Conservation (phyloP, 306 rosid species). For the Mucuna pruriens region DNA sequence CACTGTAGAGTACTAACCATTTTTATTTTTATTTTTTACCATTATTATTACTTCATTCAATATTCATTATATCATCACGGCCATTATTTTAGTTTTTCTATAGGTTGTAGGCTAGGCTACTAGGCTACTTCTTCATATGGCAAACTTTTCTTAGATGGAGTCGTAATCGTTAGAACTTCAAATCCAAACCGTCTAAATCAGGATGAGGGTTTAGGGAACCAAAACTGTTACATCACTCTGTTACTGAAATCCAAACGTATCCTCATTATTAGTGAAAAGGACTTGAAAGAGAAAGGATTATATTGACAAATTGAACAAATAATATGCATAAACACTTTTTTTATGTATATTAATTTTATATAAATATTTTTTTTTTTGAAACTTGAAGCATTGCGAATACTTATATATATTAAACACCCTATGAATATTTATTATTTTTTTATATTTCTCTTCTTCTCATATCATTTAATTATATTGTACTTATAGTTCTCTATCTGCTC, state of each 20-base stretch:
- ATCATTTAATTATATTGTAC: too few species aligned
- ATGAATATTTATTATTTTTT: too few species aligned
- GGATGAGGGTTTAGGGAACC: not conserved
- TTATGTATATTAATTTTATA: too few species aligned
- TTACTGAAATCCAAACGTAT: not conserved
- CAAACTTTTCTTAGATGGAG: not conserved
- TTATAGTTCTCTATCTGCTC: too few species aligned
- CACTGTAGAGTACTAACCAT: not conserved
- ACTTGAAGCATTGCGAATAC: too few species aligned
- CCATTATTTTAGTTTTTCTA: not conserved
- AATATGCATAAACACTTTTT: too few species aligned
- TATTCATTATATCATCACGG: not conserved
- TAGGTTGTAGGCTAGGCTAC: not conserved
- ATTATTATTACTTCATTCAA: conserved; percentile 6
- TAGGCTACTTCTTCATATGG: not conserved
- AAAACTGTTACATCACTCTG: not conserved
- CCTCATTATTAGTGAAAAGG: not conserved
- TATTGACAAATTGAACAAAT: not conserved
- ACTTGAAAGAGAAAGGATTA: not conserved
- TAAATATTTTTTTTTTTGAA: too few species aligned
- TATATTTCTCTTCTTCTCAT: too few species aligned
- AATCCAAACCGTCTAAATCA: not conserved
- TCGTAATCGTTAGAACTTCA: not conserved
- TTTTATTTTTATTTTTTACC: not conserved
- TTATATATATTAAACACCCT: too few species aligned